Conservation (phyloP, 345 rosid species). For the Limnanthes douglasii region DNA sequence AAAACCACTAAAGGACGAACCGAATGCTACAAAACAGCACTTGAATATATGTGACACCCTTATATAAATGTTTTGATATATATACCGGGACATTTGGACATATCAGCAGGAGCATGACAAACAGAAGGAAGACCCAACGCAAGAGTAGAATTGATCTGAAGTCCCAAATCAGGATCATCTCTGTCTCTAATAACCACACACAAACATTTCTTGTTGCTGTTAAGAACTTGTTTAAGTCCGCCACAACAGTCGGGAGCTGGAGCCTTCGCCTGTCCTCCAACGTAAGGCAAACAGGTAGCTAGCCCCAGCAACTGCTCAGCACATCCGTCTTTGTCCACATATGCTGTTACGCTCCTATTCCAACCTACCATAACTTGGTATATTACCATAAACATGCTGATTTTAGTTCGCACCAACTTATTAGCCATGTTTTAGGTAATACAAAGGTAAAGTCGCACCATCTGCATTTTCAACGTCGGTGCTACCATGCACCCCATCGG, state of each 20-base stretch:
- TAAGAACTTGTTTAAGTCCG: constrained; percentile 51
- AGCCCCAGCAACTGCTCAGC: constrained; percentile 44
- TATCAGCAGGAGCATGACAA: constrained; percentile 49
- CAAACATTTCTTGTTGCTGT: constrained; percentile 44
- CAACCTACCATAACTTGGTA: too few species aligned
- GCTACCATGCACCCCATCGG: too few species aligned
- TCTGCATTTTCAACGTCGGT: too few species aligned
- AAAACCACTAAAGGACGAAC: too few species aligned
- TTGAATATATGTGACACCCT: too few species aligned
- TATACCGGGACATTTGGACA: constrained; percentile 66
- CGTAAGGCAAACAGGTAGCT: constrained; percentile 77
- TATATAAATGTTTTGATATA: too few species aligned
- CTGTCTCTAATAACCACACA: constrained; percentile 61
- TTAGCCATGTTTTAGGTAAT: too few species aligned
- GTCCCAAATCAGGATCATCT: constrained; percentile 62
- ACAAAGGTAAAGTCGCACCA: too few species aligned
- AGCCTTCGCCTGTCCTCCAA: constrained; percentile 56
- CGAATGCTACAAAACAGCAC: too few species aligned
- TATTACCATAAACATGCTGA: too few species aligned
- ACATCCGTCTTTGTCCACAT: constrained; percentile 72
- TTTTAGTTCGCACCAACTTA: too few species aligned
- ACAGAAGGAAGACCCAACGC: constrained; percentile 55
- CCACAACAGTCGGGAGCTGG: constrained; percentile 82
- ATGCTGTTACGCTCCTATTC: too few species aligned
- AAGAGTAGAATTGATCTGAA: constrained; percentile 57